These are phyloP conservation scores for Acanthamoeba triangularis DNA, from an alignment of 208 protist genomes.

Conservation along the genomic window DNA sequence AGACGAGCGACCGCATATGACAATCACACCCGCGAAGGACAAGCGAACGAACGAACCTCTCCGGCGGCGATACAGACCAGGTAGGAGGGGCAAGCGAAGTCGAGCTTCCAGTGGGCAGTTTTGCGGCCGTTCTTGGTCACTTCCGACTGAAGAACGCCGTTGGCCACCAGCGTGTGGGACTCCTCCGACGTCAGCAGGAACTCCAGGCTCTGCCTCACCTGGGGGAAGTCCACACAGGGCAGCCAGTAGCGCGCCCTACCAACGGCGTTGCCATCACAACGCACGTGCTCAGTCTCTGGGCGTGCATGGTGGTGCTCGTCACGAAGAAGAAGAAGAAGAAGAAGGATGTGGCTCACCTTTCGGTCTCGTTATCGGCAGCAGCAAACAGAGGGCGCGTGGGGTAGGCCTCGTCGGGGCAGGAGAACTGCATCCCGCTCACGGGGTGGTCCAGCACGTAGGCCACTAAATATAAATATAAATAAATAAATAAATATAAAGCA, in stretches of 20 bases:
- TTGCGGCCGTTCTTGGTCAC: conserved; percentile 7
- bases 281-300: neutral
- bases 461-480: neutral
- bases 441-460: conserved; percentile 26
- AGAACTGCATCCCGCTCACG: conserved; percentile 34
- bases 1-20: neutral
- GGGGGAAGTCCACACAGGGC: conserved; percentile 40
- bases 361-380: conserved; percentile 48
- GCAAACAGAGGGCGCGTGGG: conserved; percentile 25
- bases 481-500: neutral
- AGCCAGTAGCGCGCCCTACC: conserved; percentile 54
- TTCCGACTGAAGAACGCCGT: conserved; percentile 45
- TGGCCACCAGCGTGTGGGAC: conserved; percentile 45
- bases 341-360: neutral
- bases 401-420: conserved; percentile 27
- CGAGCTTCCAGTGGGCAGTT: conserved; percentile 40
- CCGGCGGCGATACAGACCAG: conserved; percentile 40
- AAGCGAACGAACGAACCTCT: neutral
- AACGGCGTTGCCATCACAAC: neutral
- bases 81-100: conserved; percentile 55
- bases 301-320: neutral
- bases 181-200: conserved; percentile 54
- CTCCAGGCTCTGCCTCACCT: conserved; percentile 29
- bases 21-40: neutral
- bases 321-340: neutral